These are phyloP conservation scores for Sclerospora graminicola DNA, from an alignment of 352 stramenopile species.

Conservation along the genomic window DNA sequence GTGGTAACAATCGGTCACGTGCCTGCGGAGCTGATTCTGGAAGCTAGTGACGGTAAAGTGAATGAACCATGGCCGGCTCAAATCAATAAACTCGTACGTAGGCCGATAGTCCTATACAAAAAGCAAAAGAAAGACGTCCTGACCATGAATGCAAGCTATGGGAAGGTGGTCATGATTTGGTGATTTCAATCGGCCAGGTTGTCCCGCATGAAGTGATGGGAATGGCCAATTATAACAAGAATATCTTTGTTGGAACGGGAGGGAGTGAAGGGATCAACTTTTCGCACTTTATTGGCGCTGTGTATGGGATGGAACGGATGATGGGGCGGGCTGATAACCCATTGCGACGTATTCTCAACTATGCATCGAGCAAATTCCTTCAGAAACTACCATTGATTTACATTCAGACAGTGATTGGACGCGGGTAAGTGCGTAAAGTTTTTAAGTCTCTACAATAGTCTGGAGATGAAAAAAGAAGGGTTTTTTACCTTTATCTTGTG, in stretches of 20 bases:
- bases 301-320: constrained; percentile 98
- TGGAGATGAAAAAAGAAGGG: not conserved
- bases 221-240: constrained; percentile 99
- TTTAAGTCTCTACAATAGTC: not conserved
- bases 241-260: constrained; percentile 94
- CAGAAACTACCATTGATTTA: constrained; percentile 89
- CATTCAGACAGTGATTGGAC: constrained; percentile 92
- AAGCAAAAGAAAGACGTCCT: too few relatives aligned
- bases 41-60: constrained; percentile 92
- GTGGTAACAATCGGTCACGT: constrained; percentile 94
- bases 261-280: constrained; percentile 94
- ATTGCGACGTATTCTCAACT: constrained; percentile 92
- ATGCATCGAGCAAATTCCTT: constrained; percentile 90
- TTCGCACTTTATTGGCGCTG: constrained; percentile 95
- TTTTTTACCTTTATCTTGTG: constrained; percentile 4
- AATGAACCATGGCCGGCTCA: constrained; percentile 93
- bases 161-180: constrained; percentile 87
- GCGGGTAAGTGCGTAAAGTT: constrained; percentile 18
- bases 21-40: constrained; percentile 84
- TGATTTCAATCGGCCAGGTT: constrained; percentile 95
- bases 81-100: constrained; percentile 89
- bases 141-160: too few relatives aligned
- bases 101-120: too few relatives aligned
- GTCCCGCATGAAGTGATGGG: constrained; percentile 96
- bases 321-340: constrained; percentile 95